Base-by-base conservation (phyloP, 2,329 filamentous ascomycete species). In the Colletotrichum orchidophilum region DNA sequence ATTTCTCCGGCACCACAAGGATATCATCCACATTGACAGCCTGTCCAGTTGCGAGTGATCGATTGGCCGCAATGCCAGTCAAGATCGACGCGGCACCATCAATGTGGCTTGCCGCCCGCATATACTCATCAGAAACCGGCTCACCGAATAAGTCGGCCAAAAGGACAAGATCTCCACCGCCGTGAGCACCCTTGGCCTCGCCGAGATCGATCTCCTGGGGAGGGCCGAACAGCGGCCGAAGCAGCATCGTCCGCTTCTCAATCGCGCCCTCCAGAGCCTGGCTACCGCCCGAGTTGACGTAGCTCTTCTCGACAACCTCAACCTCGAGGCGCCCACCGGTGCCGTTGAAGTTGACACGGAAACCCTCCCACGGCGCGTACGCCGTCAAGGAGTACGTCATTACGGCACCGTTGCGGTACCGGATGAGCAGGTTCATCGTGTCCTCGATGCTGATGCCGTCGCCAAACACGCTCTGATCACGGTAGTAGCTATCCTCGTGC, bases 361-460 rank as follows among this genome's bases (percentile, higher is more conserved):
- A 89, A 0, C 88, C 88, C 72, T 90, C 88, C 88, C 88, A 91
- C 0, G 90, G 90, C 4, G 89, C 87, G 68, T 91, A 91, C 0
- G 89, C 89, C 1, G 86, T 88, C 12, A 89, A 79, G 26, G 83
- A 88, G 75, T 91, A 91, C 0, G 89, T 90, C 77, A 91, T 79
- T 29, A 88, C 85, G 0, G 87, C 88, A 2, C 88, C 87, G 62
- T 83, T 88, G 21, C 82, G 80, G 75, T 91, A 91, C 61, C 85
- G 81, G 26, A 91, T 87, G 55, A 91, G 81, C 27, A 91, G 79
- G 49, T 84, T 88, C 88, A 91, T 90, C 0, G 88, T 91, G 74
- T 91, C 90, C 76, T 91, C 89, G 69, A 91, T 91, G 73, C 83
- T 90, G 66, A 91, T 90, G 1, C 89, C 90, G 70, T 91, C 89